Conservation (phyloP, 2,329 filamentous ascomycete genomes). For the Tolypocladium tundrense region DNA sequence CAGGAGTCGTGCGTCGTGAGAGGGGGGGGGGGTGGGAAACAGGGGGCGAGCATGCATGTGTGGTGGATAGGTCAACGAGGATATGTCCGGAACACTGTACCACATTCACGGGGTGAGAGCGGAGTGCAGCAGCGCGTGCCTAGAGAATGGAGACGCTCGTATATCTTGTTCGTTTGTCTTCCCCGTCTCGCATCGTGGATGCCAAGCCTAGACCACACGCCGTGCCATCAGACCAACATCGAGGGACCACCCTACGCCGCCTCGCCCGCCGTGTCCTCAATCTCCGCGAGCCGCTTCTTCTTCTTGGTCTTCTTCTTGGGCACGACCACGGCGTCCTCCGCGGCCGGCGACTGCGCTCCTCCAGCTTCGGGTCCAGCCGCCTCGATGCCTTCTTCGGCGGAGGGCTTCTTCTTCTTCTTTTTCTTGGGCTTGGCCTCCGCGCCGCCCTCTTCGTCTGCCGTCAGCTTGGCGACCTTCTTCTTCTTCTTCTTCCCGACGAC, state of each 20-base stretch:
- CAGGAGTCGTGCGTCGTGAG: not conserved
- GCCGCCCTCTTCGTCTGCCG: constrained; percentile 11
- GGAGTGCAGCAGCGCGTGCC: not conserved
- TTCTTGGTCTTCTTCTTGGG: constrained; percentile 41
- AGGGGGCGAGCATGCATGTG: not conserved
- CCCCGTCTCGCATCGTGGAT: not conserved
- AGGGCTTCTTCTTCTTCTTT: constrained; percentile 18
- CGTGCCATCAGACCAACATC: not conserved
- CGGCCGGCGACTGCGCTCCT: not conserved
- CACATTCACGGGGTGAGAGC: no score
- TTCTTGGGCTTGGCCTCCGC: constrained; percentile 33
- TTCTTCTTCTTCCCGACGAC: constrained; percentile 61
- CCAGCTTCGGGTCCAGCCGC: not conserved
- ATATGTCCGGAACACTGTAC: not conserved
- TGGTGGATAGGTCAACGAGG: not conserved
- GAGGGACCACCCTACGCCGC: not conserved
- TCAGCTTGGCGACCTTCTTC: constrained; percentile 45
- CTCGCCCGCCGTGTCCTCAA: constrained; percentile 12
- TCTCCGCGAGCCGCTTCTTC: constrained; percentile 23
- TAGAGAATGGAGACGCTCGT: not conserved
- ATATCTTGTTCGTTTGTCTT: not conserved
- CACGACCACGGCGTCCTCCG: constrained; percentile 16
- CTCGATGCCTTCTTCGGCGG: not conserved
- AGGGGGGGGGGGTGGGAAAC: not conserved
- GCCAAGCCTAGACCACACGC: not conserved